These are phyloP conservation scores for Paramecium sonneborni DNA, from an alignment of 73 alveolate species.

Conservation along the genomic window DNA sequence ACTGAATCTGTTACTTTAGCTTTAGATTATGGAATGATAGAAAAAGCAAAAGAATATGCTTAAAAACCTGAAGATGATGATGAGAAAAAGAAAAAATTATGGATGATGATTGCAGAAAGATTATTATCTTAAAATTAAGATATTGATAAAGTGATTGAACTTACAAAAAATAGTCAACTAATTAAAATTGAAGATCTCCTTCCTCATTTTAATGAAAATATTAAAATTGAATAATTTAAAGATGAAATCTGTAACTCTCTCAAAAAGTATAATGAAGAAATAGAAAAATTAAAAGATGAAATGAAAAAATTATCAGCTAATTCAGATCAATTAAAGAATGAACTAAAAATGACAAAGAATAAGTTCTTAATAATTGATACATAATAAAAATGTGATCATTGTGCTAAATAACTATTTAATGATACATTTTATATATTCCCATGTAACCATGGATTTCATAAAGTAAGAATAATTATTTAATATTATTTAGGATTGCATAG, in stretches of 20 bases:
- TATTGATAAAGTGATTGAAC: constrained; percentile 82
- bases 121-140: constrained; percentile 79
- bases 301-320: constrained; percentile 87
- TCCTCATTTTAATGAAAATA: constrained; percentile 92
- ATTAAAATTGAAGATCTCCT: constrained; percentile 96
- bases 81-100: constrained; percentile 89
- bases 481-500: constrained; percentile 69
- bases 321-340: constrained; percentile 89
- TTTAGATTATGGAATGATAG: constrained; percentile 81
- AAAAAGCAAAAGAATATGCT: constrained; percentile 94
- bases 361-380: constrained; percentile 88
- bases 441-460: constrained; percentile 92
- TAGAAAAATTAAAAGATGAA: constrained; percentile 87
- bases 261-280: constrained; percentile 90
- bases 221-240: constrained; percentile 92
- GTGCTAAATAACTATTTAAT: constrained; percentile 73
- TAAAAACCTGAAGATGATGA: constrained; percentile 83
- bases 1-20: constrained; percentile 96
- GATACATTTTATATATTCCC: constrained; percentile 89
- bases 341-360: constrained; percentile 88
- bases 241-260: constrained; percentile 94
- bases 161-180: constrained; percentile 86
- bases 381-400: constrained; percentile 81
- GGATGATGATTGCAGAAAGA: constrained; percentile 93
- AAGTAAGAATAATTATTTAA: constrained; percentile 65